Base-by-base conservation (phyloP, 1,139 yeast genomes). In the Hanseniaspora uvarum region DNA sequence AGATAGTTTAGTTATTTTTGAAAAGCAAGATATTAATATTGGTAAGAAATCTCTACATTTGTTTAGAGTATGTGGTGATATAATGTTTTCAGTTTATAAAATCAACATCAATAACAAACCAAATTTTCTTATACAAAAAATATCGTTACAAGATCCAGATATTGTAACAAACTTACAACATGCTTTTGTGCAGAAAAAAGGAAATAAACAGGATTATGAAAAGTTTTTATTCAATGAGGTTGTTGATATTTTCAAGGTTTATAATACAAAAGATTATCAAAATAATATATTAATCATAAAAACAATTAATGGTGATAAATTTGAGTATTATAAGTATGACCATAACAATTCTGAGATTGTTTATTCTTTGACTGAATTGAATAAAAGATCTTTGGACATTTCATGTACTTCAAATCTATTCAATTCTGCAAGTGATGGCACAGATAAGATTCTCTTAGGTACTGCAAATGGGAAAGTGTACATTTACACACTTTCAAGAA, bases 301-400 rank as follows among this genome's bases (percentile, higher is more conserved):
- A 23, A 39, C 45, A 3, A 14, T 38, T 3, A 34, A 16, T 40
- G 40, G 28, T 14, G 8, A n/a, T 16, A 48, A 26, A 21, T 49
- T 33, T 41, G 24, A 41, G 6, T 49, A 49, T 36, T 49, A 4
- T 24, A 7, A 26, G 14, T 34, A 34, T 14, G 37, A 49, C 3
- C 5, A 24, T 11, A 30, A 31, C 7, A 23, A 16, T 14, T 6
- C 26, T 26, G 39, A 49, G 3, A 11, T 11, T 5, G 11, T 50
- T 12, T 6, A 14, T 8, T 26, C 48, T 14, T 5, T 44, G 4
- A 5, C 31, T 6, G 48, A 61, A 38, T 55, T 64, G 16, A 52
- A 57, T 11, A 63, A 63, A 46, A 63, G 61, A 52, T 61, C 59
- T 37, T 58, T 59, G 34, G 67, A 66, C 52, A 55, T 66, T 2